Percentiles rank a stretch among this genome's conserved stretches.
Evolutionary conservation across 257 asterid species (phyloP).

Genomic region (Thymus mandschuricus): DNA sequence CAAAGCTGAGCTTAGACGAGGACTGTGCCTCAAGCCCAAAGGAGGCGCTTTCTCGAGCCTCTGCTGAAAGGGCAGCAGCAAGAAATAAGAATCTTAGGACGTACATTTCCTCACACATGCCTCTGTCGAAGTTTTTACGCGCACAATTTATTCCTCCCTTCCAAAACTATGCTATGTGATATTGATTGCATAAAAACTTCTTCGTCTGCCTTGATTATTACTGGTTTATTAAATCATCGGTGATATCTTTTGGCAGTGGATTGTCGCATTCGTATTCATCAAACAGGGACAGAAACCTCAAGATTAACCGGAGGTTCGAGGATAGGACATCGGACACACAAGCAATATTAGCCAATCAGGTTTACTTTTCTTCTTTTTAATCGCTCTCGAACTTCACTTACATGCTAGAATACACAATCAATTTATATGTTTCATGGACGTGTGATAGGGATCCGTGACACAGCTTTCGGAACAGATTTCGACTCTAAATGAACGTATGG

Average conservation of each 20-base stretch:
- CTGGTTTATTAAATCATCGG: conserved; percentile 9
- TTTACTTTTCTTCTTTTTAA: conserved; percentile 17
- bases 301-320: conserved; percentile 51
- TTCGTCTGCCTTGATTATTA: conserved; percentile 1
- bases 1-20: conserved; percentile 90
- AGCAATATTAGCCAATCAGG: conserved; percentile 57
- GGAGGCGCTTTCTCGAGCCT: conserved; percentile 82
- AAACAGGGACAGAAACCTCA: conserved; percentile 60
- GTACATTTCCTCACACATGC: conserved; percentile 31
- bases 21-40: conserved; percentile 83
- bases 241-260: conserved; percentile 52
- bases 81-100: conserved; percentile 67
- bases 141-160: neutral
- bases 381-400: conserved; percentile 8
- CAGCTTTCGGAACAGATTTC: conserved; percentile 92
- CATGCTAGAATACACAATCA: neutral
- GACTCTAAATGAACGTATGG: conserved; percentile 81
- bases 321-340: conserved; percentile 53
- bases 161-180: neutral
- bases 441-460: conserved; percentile 58
- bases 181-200: neutral
- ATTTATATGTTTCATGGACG: neutral
- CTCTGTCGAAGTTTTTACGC: neutral
- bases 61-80: conserved; percentile 63
- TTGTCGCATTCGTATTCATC: conserved; percentile 87